Evolutionary conservation across 2,329 filamentous ascomycete species (phyloP).

Genomic region (Xenoacremonium recifei): DNA sequence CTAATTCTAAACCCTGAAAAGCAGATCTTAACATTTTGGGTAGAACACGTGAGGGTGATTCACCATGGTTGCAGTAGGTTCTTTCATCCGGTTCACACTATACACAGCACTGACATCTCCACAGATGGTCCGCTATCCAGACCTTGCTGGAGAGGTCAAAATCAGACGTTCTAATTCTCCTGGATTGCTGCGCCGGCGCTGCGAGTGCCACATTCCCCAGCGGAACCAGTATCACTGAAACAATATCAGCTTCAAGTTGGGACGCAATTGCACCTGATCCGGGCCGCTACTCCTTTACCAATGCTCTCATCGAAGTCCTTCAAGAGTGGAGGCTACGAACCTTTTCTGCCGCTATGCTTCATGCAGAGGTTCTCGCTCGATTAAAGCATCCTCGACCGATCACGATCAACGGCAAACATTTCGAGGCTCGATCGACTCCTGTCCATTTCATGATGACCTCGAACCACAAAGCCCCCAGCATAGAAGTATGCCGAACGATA

Average conservation of each 20-base stretch:
- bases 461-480: slow-evolving; percentile 57
- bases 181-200: slow-evolving; percentile 60
- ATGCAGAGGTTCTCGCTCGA: slow-evolving; percentile 59
- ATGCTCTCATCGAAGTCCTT: slow-evolving; percentile 57
- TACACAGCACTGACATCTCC: slow-evolving; percentile 5
- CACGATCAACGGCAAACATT: slow-evolving; percentile 55
- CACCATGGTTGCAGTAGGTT: slow-evolving; percentile 54
- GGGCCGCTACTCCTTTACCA: slow-evolving; percentile 59
- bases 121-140: slow-evolving; percentile 59
- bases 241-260: slow-evolving; percentile 62
- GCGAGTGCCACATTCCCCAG: slow-evolving; percentile 59
- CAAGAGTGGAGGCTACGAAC: slow-evolving; percentile 54
- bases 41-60: slow-evolving; percentile 49
- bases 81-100: not conserved
- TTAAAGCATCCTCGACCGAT: slow-evolving; percentile 59
- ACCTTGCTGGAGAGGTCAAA: slow-evolving; percentile 56
- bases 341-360: slow-evolving; percentile 60
- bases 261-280: slow-evolving; percentile 60
- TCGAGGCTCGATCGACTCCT: slow-evolving; percentile 57
- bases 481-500: slow-evolving; percentile 47
- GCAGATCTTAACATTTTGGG: slow-evolving; percentile 6
- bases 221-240: slow-evolving; percentile 59
- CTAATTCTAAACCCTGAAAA: not conserved
- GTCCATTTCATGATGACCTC: slow-evolving; percentile 64
- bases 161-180: slow-evolving; percentile 56